phyloP scores from a whole-genome alignment of 192 early-diverging fungal genomes.

The Linnemannia zychae region DNA sequence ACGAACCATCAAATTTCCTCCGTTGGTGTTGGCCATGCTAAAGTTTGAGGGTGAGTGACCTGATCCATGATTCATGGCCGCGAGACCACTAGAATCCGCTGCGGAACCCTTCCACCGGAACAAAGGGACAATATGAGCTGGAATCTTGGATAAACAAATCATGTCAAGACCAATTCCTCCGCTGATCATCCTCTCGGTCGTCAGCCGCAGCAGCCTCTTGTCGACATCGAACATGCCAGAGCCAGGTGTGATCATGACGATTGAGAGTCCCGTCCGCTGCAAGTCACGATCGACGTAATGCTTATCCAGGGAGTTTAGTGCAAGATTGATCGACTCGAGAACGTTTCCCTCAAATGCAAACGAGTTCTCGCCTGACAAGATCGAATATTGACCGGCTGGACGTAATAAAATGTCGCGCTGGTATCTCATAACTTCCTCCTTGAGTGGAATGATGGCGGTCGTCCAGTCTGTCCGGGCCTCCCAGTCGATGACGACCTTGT shows the following conservation, averaged over 20 bases:
- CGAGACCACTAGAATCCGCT: constrained; percentile 31
- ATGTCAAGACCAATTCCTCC: constrained; percentile 93
- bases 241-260: constrained; percentile 91
- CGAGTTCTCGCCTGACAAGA: constrained; percentile 83
- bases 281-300: constrained; percentile 97
- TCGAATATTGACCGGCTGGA: constrained; percentile 56
- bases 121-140: constrained; percentile 90
- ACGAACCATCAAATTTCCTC: constrained; percentile 27
- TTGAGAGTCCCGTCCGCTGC: constrained; percentile 88
- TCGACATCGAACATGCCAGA: constrained; percentile 91
- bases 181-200: constrained; percentile 94
- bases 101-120: constrained; percentile 69
- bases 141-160: constrained; percentile 89
- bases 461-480: constrained; percentile 85
- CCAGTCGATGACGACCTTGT: constrained; percentile 95
- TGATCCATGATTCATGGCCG: constrained; percentile 19
- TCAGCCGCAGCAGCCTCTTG: constrained; percentile 88
- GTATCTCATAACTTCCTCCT: constrained; percentile 83
- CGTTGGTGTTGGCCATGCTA: constrained; percentile 20
- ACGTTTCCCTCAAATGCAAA: constrained; percentile 94
- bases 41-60: constrained; percentile 39
- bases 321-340: constrained; percentile 96
- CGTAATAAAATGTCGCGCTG: constrained; percentile 76
- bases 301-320: constrained; percentile 94
- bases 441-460: constrained; percentile 72